Evolutionary conservation across 169 alveolate genomes (phyloP).

Genomic region (Fabrea salina): DNA sequence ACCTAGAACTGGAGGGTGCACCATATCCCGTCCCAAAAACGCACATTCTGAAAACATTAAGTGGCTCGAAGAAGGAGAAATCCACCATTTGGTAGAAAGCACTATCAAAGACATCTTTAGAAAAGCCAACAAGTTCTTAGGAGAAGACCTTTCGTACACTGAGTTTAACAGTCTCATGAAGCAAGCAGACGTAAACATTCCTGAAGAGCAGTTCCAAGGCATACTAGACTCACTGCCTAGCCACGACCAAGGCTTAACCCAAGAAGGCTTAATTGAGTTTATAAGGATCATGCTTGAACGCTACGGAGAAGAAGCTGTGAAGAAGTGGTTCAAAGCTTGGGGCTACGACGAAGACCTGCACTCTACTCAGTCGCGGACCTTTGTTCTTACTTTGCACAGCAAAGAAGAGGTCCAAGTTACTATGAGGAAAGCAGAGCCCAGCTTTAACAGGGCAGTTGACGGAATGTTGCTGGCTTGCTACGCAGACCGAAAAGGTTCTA

Average conservation of each 20-base stretch:
- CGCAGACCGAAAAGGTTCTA: background rate
- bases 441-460: background rate
- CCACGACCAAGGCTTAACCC: constrained; percentile 16
- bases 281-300: background rate
- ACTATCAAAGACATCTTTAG: constrained; percentile 79
- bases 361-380: constrained; percentile 70
- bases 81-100: constrained; percentile 50
- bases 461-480: background rate
- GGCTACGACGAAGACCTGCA: constrained; percentile 81
- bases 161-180: background rate
- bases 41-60: constrained; percentile 13
- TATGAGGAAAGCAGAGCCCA: background rate
- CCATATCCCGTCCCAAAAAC: constrained; percentile 39
- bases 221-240: background rate
- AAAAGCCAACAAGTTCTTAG: constrained; percentile 63
- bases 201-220: constrained; percentile 2
- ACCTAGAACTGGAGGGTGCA: constrained; percentile 82
- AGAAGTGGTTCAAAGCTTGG: constrained; percentile 22
- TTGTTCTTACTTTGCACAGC: constrained; percentile 74
- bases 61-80: constrained; percentile 44
- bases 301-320: background rate
- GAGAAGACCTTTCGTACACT: background rate
- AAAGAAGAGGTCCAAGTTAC: background rate
- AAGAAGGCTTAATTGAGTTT: constrained; percentile 21
- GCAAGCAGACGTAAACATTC: background rate